Conservation (phyloP, 306 rosid genomes). For the Trichosanthes truncata region DNA sequence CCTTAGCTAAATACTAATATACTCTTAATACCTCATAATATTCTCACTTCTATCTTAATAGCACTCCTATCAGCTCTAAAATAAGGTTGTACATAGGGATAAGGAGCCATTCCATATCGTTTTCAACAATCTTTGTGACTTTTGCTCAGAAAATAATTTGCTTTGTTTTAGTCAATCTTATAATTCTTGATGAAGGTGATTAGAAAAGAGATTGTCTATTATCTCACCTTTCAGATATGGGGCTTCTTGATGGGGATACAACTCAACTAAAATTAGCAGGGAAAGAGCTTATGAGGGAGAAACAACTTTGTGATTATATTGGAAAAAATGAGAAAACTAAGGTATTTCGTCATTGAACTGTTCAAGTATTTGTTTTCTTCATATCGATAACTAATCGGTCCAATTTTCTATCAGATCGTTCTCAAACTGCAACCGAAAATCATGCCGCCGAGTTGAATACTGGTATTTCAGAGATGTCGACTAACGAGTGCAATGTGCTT, state of each 20-base stretch:
- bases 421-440: background rate
- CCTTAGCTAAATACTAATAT: background rate
- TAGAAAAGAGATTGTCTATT: background rate
- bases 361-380: background rate
- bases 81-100: background rate
- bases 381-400: no score
- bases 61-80: background rate
- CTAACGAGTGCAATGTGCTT: background rate
- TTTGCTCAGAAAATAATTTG: background rate
- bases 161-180: background rate
- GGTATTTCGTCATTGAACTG: background rate
- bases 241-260: background rate
- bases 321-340: slow-evolving; percentile 18
- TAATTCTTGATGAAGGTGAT: background rate
- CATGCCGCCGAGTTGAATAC: background rate
- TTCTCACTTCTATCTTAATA: background rate
- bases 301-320: slow-evolving; percentile 11
- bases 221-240: background rate
- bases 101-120: background rate
- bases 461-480: background rate
- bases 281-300: slow-evolving; percentile 1
- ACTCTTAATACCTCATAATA: background rate
- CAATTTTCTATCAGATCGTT: background rate
- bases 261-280: slow-evolving; percentile 12
- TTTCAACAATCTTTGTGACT: background rate